A percentile compares a stretch with the other conserved stretches of the same genome.
Evolutionary conservation across 768 basidiomycete species (phyloP).

Genomic region (Sutorius australiensis): DNA sequence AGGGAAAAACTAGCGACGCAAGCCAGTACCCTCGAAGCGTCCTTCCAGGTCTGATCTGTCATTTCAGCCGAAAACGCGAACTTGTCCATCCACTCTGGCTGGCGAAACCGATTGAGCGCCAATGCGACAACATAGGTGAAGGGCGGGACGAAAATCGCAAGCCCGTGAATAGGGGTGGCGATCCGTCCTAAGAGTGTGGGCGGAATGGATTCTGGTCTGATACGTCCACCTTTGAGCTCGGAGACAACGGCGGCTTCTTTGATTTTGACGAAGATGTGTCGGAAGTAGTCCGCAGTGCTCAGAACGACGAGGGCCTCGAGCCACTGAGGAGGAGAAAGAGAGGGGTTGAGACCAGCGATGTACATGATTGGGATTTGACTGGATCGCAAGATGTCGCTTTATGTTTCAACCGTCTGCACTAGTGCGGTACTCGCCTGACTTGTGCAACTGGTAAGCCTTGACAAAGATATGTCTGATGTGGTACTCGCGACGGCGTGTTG

Average conservation of each 20-base stretch:
- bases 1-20: conserved; percentile 17
- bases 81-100: conserved; percentile 29
- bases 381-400: neutral
- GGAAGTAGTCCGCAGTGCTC: conserved; percentile 10
- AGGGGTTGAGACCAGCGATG: conserved; percentile 13
- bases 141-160: conserved; percentile 18
- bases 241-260: neutral
- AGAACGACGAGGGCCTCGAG: conserved; percentile 14
- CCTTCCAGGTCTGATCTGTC: conserved; percentile 8
- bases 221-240: conserved; percentile 12
- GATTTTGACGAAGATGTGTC: neutral
- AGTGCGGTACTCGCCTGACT: conserved; percentile 4
- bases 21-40: conserved; percentile 13
- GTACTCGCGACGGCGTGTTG: neutral
- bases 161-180: conserved; percentile 24
- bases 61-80: conserved; percentile 13
- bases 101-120: conserved; percentile 22
- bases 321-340: conserved; percentile 2
- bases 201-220: conserved; percentile 15
- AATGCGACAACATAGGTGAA: conserved; percentile 24
- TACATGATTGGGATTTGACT: conserved; percentile 4
- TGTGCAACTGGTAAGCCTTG: neutral
- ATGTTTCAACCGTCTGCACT: neutral
- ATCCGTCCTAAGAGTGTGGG: conserved; percentile 18
- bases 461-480: neutral